Evolutionary conservation across 192 early-diverging fungal species (phyloP).

Genomic region (Coemansia sp.): DNA sequence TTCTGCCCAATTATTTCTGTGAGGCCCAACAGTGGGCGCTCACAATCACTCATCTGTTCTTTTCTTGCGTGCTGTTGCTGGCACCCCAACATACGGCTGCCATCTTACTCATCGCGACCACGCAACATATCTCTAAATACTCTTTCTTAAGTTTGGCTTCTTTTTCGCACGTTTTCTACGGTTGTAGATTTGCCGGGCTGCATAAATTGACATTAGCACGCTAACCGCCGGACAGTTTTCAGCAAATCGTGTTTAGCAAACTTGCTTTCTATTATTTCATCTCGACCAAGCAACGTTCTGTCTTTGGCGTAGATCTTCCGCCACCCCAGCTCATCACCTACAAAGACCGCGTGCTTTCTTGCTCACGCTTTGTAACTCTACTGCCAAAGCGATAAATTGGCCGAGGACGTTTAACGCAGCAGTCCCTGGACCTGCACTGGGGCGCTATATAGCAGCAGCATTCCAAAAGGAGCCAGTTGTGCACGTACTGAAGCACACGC

Average conservation of each 20-base stretch:
- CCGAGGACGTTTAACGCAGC: background rate
- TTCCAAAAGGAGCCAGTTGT: background rate
- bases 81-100: background rate
- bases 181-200: background rate
- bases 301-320: slow-evolving; percentile 2
- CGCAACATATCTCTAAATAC: background rate
- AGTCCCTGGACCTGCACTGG: background rate
- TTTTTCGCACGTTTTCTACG: background rate
- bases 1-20: background rate
- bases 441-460: background rate
- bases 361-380: background rate
- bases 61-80: background rate
- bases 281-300: background rate
- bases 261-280: slow-evolving; percentile 1
- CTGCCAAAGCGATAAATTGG: background rate
- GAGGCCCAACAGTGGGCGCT: background rate
- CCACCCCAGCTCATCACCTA: slow-evolving; percentile 1
- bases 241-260: background rate
- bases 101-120: background rate
- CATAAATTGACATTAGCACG: background rate
- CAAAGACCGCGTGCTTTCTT: background rate
- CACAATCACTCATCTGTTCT: slow-evolving; percentile 11
- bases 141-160: background rate
- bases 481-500: background rate
- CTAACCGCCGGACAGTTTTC: background rate